Evolutionary conservation across 257 asterid genomes (phyloP).

Genomic region (Solanum okadae): DNA sequence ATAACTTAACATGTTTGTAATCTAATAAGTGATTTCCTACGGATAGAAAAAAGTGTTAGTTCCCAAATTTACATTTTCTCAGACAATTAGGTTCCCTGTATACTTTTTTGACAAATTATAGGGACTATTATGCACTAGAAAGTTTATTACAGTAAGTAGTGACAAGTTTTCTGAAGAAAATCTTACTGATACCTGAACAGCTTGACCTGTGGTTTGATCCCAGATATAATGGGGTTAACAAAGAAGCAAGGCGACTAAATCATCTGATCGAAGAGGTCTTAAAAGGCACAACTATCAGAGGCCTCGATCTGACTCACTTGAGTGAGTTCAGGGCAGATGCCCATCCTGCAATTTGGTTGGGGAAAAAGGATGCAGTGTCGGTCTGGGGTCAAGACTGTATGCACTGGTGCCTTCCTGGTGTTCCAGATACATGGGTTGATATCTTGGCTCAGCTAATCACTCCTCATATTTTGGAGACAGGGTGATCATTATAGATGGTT

Average conservation of each 20-base stretch:
- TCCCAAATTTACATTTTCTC: neutral
- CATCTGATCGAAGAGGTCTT: slow-evolving; percentile 49
- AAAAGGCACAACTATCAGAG: slow-evolving; percentile 40
- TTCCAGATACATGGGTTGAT: slow-evolving; percentile 97
- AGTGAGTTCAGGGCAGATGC: slow-evolving; percentile 93
- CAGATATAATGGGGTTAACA: slow-evolving; percentile 64
- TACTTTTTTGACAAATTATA: neutral
- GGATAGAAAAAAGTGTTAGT: neutral
- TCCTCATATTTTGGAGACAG: slow-evolving; percentile 28
- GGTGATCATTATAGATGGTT: neutral
- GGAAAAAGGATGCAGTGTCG: slow-evolving; percentile 84
- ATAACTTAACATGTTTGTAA: neutral
- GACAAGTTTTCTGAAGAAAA: neutral
- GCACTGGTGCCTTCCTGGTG: slow-evolving; percentile 98
- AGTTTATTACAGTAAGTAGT: neutral
- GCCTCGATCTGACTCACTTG: slow-evolving; percentile 56
- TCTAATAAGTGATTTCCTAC: neutral
- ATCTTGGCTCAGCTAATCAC: slow-evolving; percentile 53
- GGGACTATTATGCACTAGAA: neutral
- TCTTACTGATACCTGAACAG: slow-evolving; percentile 38
- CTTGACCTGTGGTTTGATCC: slow-evolving; percentile 91
- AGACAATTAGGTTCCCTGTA: neutral
- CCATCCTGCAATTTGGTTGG: slow-evolving; percentile 94
- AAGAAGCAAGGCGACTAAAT: slow-evolving; percentile 71
- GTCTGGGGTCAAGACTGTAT: slow-evolving; percentile 97